These are phyloP conservation scores for Tritrichomonas musculus DNA, from an alignment of 208 protist genomes.

Conservation along the genomic window DNA sequence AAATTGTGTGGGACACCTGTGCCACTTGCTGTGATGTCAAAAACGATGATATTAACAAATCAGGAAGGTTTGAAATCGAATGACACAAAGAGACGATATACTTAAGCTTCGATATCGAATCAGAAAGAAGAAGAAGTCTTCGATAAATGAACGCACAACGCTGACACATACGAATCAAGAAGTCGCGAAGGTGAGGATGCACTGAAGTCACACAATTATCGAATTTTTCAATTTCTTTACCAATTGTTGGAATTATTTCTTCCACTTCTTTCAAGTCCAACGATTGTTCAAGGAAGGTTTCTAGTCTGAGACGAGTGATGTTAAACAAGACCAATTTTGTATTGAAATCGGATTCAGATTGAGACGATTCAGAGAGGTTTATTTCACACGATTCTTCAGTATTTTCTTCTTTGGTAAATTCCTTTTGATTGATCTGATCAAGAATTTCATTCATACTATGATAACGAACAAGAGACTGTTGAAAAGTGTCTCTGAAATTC, in stretches of 20 bases:
- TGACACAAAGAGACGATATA: not conserved
- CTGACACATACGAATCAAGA: not conserved
- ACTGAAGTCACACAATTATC: not conserved
- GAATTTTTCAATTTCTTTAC: not conserved
- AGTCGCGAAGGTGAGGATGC: not conserved
- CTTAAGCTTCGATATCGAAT: too few species aligned
- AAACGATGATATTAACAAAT: not conserved
- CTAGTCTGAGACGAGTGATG: not conserved
- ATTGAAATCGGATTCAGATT: too few species aligned
- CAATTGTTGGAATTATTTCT: not conserved
- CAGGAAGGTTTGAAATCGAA: not conserved
- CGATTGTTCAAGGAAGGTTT: not conserved
- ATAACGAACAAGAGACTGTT: too few species aligned
- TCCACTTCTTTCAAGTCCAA: not conserved
- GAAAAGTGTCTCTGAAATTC: too few species aligned
- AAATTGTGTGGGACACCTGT: not conserved
- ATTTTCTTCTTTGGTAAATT: too few species aligned
- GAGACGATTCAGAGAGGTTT: too few species aligned
- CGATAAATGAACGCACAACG: not conserved
- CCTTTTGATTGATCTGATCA: too few species aligned
- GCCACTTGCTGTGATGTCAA: not conserved
- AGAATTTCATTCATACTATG: too few species aligned
- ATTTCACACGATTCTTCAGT: too few species aligned
- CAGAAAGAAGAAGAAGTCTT: not conserved
- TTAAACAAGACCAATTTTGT: not conserved